Evolutionary conservation across 306 rosid species (phyloP).

Genomic region (Prosopis cineraria): DNA sequence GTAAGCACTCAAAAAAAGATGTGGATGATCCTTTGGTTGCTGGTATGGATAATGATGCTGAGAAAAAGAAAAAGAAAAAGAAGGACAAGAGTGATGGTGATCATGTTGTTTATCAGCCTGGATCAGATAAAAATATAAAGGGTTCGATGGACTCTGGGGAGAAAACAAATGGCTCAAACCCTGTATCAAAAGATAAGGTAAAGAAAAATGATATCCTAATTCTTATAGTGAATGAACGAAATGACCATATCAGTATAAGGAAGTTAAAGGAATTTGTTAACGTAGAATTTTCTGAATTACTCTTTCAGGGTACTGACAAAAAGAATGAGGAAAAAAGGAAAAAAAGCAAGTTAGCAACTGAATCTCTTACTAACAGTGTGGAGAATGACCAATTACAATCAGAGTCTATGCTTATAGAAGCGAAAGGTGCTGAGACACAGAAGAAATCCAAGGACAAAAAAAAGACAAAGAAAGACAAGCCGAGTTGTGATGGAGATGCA

Average conservation of each 20-base stretch:
- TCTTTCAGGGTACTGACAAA: slow-evolving; percentile 34
- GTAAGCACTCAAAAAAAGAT: slow-evolving; percentile 28
- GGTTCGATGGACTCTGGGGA: slow-evolving; percentile 16
- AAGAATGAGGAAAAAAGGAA: slow-evolving; percentile 58
- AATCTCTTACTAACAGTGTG: slow-evolving; percentile 31
- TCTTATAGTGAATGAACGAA: not conserved
- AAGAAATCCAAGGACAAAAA: slow-evolving; percentile 67
- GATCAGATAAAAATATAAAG: not conserved
- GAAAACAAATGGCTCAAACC: not conserved
- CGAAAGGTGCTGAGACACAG: slow-evolving; percentile 38
- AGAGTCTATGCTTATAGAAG: slow-evolving; percentile 29
- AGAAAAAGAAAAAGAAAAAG: slow-evolving; percentile 31
- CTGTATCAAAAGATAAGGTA: slow-evolving; percentile 31
- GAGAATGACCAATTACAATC: slow-evolving; percentile 41
- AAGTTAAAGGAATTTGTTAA: slow-evolving; percentile 20
- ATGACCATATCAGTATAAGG: slow-evolving; percentile 3
- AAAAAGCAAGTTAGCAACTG: slow-evolving; percentile 54
- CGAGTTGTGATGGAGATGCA: slow-evolving; percentile 38
- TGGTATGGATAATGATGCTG: slow-evolving; percentile 11
- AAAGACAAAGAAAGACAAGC: slow-evolving; percentile 56
- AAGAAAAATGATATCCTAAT: not conserved
- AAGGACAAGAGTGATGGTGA: not conserved
- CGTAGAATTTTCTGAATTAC: slow-evolving; percentile 6
- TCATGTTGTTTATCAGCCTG: slow-evolving; percentile 14
- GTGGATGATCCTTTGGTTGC: slow-evolving; percentile 13